These are phyloP conservation scores for Filobasidium uniguttulatum DNA, from an alignment of 1,284 basidiomycete genomes.

Conservation along the genomic window DNA sequence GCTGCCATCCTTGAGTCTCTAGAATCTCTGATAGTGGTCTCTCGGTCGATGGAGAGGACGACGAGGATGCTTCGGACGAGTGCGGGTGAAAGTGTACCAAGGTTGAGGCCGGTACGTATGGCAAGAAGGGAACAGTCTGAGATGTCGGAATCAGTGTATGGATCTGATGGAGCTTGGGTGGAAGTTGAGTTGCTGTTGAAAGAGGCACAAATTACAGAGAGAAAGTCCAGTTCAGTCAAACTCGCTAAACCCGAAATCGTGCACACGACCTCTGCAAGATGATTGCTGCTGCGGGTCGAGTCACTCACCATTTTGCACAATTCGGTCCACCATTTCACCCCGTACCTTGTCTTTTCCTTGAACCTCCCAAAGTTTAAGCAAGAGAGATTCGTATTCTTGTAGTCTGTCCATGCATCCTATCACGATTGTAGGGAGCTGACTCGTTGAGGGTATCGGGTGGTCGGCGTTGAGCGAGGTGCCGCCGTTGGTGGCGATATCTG, in stretches of 20 bases:
- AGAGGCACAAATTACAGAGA: background rate
- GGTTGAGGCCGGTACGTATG: constrained; percentile 29
- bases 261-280: too few relatives aligned
- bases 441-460: too few relatives aligned
- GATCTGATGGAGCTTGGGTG: constrained; percentile 24
- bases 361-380: constrained; percentile 22
- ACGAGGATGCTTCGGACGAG: constrained; percentile 8
- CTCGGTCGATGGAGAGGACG: constrained; percentile 18
- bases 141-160: constrained; percentile 35
- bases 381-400: constrained; percentile 29
- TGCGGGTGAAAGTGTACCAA: constrained; percentile 28
- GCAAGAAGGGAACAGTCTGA: constrained; percentile 24
- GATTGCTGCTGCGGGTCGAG: too few relatives aligned
- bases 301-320: constrained; percentile 34
- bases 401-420: constrained; percentile 34
- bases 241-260: too few relatives aligned
- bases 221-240: too few relatives aligned
- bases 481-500: background rate
- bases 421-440: constrained; percentile 20
- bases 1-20: constrained; percentile 4
- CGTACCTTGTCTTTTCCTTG: constrained; percentile 17
- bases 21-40: constrained; percentile 11
- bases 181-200: constrained; percentile 30
- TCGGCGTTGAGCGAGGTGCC: too few relatives aligned
- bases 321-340: constrained; percentile 36